Evolutionary conservation across 371 early-diverging fungal species (phyloP).

Genomic region (Phascolomyces articulosus): DNA sequence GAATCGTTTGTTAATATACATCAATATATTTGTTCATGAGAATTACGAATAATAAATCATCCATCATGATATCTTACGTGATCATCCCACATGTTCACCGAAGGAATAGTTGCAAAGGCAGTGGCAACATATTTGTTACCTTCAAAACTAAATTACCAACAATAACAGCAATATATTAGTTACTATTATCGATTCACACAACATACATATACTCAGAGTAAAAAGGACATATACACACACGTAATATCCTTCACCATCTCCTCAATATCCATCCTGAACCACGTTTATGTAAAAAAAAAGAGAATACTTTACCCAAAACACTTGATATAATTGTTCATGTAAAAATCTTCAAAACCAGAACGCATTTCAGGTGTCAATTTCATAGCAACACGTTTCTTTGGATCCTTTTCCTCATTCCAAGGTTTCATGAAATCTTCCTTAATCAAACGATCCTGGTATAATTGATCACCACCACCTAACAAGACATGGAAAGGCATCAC

Average conservation of each 20-base stretch:
- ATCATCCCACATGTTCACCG: conserved; percentile 80
- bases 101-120: conserved; percentile 75
- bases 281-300: not conserved
- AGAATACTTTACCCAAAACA: conserved; percentile 59
- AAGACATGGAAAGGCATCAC: conserved; percentile 75
- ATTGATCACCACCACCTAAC: conserved; percentile 88
- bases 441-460: conserved; percentile 60
- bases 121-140: conserved; percentile 55
- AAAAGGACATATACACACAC: too few species aligned
- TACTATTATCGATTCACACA: too few species aligned
- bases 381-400: conserved; percentile 39
- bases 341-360: conserved; percentile 64
- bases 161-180: not conserved
- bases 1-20: too few species aligned
- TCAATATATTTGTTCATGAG: too few species aligned
- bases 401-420: conserved; percentile 44
- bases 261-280: not conserved
- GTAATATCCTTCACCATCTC: too few species aligned
- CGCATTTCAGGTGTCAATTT: conserved; percentile 57
- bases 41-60: too few species aligned
- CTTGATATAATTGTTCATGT: conserved; percentile 73
- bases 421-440: conserved; percentile 49
- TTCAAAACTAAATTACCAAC: conserved; percentile 20
- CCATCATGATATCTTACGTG: conserved; percentile 58
- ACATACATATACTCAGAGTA: too few species aligned